Evolutionary conservation across 768 basidiomycete species (phyloP).

Genomic region (Suillus discolor): DNA sequence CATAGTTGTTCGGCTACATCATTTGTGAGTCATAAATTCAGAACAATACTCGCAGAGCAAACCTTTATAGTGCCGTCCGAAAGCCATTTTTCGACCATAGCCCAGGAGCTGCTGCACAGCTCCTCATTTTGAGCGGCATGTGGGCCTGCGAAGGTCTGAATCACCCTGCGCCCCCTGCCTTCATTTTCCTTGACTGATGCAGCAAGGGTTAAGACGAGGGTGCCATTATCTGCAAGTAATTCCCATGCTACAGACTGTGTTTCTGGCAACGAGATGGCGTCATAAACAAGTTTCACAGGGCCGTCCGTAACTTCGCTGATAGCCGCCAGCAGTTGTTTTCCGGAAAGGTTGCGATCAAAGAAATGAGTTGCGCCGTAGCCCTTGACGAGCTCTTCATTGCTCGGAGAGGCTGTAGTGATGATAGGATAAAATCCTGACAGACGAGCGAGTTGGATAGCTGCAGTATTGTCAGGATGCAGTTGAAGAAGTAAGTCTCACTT

Average conservation of each 20-base stretch:
- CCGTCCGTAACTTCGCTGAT: slow-evolving; percentile 30
- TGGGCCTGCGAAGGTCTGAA: slow-evolving; percentile 27
- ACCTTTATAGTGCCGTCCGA: slow-evolving; percentile 31
- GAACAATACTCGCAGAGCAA: not conserved
- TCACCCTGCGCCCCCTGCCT: slow-evolving; percentile 20
- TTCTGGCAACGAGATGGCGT: slow-evolving; percentile 33
- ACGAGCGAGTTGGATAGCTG: slow-evolving; percentile 43
- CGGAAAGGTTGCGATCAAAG: slow-evolving; percentile 33
- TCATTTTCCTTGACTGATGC: slow-evolving; percentile 26
- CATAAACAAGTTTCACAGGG: slow-evolving; percentile 28
- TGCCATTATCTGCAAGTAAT: slow-evolving; percentile 36
- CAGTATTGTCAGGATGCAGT: not conserved
- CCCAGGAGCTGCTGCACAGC: slow-evolving; percentile 24
- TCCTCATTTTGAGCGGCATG: slow-evolving; percentile 19
- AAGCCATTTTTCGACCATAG: slow-evolving; percentile 25
- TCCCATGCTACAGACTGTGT: slow-evolving; percentile 39
- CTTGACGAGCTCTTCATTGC: slow-evolving; percentile 33
- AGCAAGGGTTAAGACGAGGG: slow-evolving; percentile 31
- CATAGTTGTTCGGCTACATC: slow-evolving; percentile 40
- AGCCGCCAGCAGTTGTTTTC: slow-evolving; percentile 18
- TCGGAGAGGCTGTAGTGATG: slow-evolving; percentile 40
- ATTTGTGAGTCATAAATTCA: slow-evolving; percentile 5
- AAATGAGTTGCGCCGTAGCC: slow-evolving; percentile 43
- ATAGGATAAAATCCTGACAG: slow-evolving; percentile 44
- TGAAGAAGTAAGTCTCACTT: slow-evolving; percentile 11